Conservation (phyloP, 1,284 basidiomycete genomes). For the Trichosporon faecale region DNA sequence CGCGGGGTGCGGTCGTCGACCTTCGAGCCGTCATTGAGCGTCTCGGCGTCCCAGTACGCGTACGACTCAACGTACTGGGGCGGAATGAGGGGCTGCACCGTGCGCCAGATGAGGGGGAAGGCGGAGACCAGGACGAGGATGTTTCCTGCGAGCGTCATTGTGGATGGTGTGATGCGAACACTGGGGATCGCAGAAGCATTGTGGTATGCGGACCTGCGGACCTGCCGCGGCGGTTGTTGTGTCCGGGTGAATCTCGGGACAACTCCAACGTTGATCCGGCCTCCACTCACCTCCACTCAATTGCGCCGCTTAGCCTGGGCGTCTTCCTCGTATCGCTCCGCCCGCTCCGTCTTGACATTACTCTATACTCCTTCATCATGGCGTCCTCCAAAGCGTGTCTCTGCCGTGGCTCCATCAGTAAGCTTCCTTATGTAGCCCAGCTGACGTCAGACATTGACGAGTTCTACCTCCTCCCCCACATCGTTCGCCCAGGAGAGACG, state of each 20-base stretch:
- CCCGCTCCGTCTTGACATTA: background rate
- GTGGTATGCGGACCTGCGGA: background rate
- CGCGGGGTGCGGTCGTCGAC: constrained; percentile 20
- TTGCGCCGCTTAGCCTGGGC: background rate
- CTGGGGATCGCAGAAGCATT: background rate
- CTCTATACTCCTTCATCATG: background rate
- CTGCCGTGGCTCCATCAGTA: constrained; percentile 21
- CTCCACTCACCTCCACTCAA: constrained; percentile 1
- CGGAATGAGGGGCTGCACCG: constrained; percentile 30
- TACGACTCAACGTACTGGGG: constrained; percentile 38
- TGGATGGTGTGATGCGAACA: background rate
- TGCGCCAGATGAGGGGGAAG: constrained; percentile 35
- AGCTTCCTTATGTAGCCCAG: background rate
- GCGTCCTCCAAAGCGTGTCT: constrained; percentile 18
- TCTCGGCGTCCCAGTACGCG: constrained; percentile 32
- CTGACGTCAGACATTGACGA: constrained; percentile 33
- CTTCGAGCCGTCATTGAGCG: constrained; percentile 28
- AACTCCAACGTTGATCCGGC: background rate
- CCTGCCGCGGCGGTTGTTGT: background rate
- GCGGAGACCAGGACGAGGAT: constrained; percentile 25
- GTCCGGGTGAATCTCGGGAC: background rate
- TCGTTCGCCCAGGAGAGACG: constrained; percentile 55
- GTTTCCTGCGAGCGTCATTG: constrained; percentile 19
- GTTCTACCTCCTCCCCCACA: constrained; percentile 53
- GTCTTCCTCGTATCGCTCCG: background rate